These are phyloP conservation scores for Wakefieldia striispora DNA, from an alignment of 768 basidiomycete species.

Conservation along the genomic window DNA sequence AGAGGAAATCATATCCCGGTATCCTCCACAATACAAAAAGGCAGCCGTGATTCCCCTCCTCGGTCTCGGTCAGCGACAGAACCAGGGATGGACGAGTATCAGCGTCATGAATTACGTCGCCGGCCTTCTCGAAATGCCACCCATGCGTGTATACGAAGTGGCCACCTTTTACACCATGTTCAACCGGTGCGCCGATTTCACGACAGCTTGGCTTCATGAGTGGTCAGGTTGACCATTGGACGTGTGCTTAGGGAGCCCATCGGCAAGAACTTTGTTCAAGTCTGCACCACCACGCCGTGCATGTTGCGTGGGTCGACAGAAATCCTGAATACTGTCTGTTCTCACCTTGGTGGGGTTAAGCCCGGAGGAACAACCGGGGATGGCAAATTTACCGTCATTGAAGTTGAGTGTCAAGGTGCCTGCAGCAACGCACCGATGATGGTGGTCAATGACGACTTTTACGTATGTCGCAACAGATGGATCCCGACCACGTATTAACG, in stretches of 20 bases:
- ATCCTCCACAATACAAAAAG: conserved; percentile 98
- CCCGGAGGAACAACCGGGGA: conserved; percentile 94
- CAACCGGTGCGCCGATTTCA: conserved; percentile 68
- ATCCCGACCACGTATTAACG: conserved; percentile 8
- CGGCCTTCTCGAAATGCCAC: conserved; percentile 87
- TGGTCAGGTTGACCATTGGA: not conserved
- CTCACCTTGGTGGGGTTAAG: conserved; percentile 79
- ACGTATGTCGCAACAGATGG: conserved; percentile 50
- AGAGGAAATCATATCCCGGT: conserved; percentile 85
- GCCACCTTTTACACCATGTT: conserved; percentile 99
- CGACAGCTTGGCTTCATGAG: not conserved
- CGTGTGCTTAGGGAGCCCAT: conserved; percentile 73
- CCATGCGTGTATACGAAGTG: conserved; percentile 99
- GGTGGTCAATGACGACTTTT: conserved; percentile 94
- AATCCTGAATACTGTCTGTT: conserved; percentile 80
- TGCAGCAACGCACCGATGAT: conserved; percentile 99
- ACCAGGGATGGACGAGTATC: conserved; percentile 98
- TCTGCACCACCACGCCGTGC: conserved; percentile 99
- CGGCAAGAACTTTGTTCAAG: conserved; percentile 91
- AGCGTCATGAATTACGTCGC: conserved; percentile 99
- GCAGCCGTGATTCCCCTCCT: conserved; percentile 96
- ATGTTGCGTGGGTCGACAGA: conserved; percentile 91
- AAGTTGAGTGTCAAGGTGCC: conserved; percentile 98
- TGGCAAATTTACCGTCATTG: conserved; percentile 94
- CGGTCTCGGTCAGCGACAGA: conserved; percentile 95